These are phyloP conservation scores for Candida odintsovae DNA, from an alignment of 805 yeast species.

Conservation along the genomic window DNA sequence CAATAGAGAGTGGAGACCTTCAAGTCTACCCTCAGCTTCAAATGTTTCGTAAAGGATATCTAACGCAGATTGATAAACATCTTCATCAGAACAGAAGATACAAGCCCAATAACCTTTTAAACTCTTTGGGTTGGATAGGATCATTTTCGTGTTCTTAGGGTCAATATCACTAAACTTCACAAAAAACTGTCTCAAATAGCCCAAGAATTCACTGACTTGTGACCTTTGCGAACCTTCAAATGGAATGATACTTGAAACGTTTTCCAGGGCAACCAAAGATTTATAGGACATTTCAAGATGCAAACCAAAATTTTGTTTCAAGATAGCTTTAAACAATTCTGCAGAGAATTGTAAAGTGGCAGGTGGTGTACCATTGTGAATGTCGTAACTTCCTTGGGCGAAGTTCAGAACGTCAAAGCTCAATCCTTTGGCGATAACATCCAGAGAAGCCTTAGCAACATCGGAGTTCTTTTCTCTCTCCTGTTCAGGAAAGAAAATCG, in stretches of 20 bases:
- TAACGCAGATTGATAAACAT: conserved; percentile 61
- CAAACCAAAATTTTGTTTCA: conserved; percentile 20
- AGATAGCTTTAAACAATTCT: conserved; percentile 24
- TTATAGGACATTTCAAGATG: conserved; percentile 20
- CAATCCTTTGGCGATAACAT: conserved; percentile 35
- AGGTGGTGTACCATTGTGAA: conserved; percentile 27
- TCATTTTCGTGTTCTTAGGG: conserved; percentile 28
- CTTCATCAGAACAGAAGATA: conserved; percentile 54
- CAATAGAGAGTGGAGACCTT: conserved; percentile 59
- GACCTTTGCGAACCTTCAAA: conserved; percentile 21
- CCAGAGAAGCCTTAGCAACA: conserved; percentile 29
- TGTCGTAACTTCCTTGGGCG: conserved; percentile 33
- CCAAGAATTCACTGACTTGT: conserved; percentile 24
- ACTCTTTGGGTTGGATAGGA: conserved; percentile 38
- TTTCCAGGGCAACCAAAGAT: conserved; percentile 20
- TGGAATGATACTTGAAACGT: conserved; percentile 26
- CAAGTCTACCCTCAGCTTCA: conserved; percentile 75
- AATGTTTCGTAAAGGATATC: conserved; percentile 69
- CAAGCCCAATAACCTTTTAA: conserved; percentile 71
- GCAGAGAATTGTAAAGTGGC: conserved; percentile 26
- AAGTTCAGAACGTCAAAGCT: conserved; percentile 41
- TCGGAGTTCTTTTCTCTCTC: conserved; percentile 25
- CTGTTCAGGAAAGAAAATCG: conserved; percentile 24
- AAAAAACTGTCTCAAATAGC: conserved; percentile 28
- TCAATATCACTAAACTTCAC: conserved; percentile 36